A percentile compares a stretch with the other conserved stretches of the same genome.
Conservation (phyloP, 768 basidiomycete species). For the Suillus cothurnatus region DNA sequence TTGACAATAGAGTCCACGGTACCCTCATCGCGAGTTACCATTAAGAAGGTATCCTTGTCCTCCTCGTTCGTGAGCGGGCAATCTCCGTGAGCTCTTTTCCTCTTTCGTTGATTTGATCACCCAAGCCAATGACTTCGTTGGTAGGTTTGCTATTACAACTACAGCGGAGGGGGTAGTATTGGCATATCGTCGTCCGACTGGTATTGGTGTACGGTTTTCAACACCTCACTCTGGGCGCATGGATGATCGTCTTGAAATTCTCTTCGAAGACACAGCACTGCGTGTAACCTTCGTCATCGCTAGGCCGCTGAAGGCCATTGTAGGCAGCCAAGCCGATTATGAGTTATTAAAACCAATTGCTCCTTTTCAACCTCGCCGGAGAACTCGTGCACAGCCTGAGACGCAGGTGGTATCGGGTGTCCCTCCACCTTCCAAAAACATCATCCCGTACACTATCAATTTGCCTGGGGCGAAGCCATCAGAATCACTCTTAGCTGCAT, state of each 20-base stretch:
- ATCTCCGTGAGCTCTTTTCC: slow-evolving; percentile 11
- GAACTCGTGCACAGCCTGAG: slow-evolving; percentile 15
- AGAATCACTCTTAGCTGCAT: not conserved
- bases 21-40: slow-evolving; percentile 11
- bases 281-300: slow-evolving; percentile 47
- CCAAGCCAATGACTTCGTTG: not conserved
- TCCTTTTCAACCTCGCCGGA: slow-evolving; percentile 40
- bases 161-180: not conserved
- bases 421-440: slow-evolving; percentile 17
- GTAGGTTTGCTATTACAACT: slow-evolving; percentile 3
- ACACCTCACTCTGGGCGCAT: slow-evolving; percentile 42
- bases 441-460: slow-evolving; percentile 15
- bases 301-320: slow-evolving; percentile 45
- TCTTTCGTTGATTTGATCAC: not conserved
- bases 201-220: slow-evolving; percentile 15
- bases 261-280: slow-evolving; percentile 41
- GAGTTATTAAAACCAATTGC: slow-evolving; percentile 46
- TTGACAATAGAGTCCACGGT: slow-evolving; percentile 17
- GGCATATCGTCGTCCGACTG: slow-evolving; percentile 9
- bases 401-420: slow-evolving; percentile 27
- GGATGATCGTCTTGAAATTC: slow-evolving; percentile 50
- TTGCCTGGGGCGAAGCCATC: slow-evolving; percentile 16
- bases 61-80: not conserved
- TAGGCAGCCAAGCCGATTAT: slow-evolving; percentile 52
- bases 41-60: slow-evolving; percentile 16